Evolutionary conservation across 1,284 basidiomycete species (phyloP).

Genomic region (Stereum hirsutum): DNA sequence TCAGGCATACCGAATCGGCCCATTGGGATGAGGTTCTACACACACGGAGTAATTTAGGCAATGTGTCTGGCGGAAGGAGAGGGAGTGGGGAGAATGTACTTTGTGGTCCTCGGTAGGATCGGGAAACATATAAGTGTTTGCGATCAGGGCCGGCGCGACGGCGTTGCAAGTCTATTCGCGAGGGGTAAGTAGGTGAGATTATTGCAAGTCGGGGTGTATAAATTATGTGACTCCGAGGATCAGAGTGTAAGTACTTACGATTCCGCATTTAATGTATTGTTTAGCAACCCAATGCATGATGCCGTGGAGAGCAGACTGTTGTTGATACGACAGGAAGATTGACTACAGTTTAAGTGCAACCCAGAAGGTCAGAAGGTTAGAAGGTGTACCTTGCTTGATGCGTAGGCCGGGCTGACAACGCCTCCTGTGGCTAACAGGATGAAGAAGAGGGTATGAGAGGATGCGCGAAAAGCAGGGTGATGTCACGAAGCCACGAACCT

Average conservation of each 20-base stretch:
- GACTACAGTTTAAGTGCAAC: no score
- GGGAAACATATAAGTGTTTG: constrained; percentile 39
- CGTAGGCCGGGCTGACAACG: constrained; percentile 46
- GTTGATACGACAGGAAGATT: no score
- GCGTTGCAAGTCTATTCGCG: constrained; percentile 37
- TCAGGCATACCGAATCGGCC: constrained; percentile 40
- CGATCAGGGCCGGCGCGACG: constrained; percentile 41
- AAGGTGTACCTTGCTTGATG: constrained; percentile 51
- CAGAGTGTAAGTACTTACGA: constrained; percentile 25
- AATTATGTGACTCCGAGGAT: not conserved
- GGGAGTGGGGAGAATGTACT: constrained; percentile 10
- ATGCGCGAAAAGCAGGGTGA: not conserved
- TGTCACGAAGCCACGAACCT: constrained; percentile 14
- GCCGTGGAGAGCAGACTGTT: constrained; percentile 43
- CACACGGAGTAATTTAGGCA: not conserved
- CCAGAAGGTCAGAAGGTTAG: no score
- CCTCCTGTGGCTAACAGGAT: constrained; percentile 29
- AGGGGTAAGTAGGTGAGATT: constrained; percentile 1
- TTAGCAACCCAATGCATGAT: constrained; percentile 46
- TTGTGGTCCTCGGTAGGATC: constrained; percentile 26
- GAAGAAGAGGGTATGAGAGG: not conserved
- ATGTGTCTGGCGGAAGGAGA: not conserved
- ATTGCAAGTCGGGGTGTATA: not conserved
- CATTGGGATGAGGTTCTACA: constrained; percentile 36
- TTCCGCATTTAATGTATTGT: constrained; percentile 40